phyloP scores from a whole-genome alignment of 495 filamentous ascomycete genomes.

The Talaromyces stipitatus region DNA sequence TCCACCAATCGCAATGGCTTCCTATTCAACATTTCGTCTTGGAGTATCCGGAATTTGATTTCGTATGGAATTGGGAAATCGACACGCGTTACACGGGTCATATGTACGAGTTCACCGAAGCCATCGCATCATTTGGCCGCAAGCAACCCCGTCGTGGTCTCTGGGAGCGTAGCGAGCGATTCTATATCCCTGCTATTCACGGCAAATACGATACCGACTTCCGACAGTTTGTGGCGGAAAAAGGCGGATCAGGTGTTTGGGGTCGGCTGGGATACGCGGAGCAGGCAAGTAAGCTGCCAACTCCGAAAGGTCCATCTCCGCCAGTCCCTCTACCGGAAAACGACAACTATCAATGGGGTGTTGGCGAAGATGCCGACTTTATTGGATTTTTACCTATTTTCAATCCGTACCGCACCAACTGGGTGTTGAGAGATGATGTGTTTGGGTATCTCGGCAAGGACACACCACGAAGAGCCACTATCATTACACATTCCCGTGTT shows the following conservation, averaged over 20 bases:
- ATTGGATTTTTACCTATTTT: conserved; percentile 66
- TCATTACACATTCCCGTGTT: conserved; percentile 58
- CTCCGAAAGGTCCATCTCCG: conserved; percentile 42
- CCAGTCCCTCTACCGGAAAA: conserved; percentile 44
- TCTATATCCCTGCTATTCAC: conserved; percentile 59
- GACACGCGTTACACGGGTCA: conserved; percentile 66
- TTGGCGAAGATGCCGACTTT: conserved; percentile 68
- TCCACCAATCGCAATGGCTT: conserved; percentile 23
- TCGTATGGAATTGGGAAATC: conserved; percentile 71
- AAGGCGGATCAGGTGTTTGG: conserved; percentile 46
- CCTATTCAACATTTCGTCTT: conserved; percentile 49
- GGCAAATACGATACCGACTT: conserved; percentile 52
- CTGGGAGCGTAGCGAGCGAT: conserved; percentile 69
- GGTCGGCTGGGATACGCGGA: conserved; percentile 43
- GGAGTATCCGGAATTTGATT: conserved; percentile 63
- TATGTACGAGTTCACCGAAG: conserved; percentile 61
- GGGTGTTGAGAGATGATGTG: conserved; percentile 49
- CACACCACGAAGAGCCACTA: conserved; percentile 56
- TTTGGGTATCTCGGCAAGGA: conserved; percentile 25
- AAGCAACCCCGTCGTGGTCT: conserved; percentile 58
- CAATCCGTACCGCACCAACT: conserved; percentile 55
- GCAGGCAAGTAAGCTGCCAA: conserved; percentile 11
- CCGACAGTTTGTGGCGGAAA: conserved; percentile 35
- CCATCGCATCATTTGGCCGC: conserved; percentile 48
- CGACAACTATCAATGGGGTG: conserved; percentile 64